Evolutionary conservation across 768 basidiomycete genomes (phyloP).

Genomic region (Coprinopsis sp.): DNA sequence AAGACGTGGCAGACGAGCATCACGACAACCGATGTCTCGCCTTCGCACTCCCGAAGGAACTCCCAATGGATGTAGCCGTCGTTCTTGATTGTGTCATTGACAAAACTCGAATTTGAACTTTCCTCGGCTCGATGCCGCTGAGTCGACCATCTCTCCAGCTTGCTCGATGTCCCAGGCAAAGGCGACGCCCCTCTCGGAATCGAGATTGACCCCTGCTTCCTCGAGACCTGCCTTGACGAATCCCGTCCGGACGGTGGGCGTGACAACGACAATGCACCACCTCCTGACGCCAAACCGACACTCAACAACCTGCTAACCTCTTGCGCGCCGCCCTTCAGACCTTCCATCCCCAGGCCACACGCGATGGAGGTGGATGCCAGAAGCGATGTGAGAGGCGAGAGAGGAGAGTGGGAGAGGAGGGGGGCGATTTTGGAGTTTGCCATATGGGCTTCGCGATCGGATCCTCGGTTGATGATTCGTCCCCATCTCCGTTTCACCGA

Average conservation of each 20-base stretch:
- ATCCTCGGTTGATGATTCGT: slow-evolving; percentile 65
- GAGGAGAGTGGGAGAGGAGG: slow-evolving; percentile 4
- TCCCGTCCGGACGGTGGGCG: slow-evolving; percentile 1
- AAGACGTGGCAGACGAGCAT: slow-evolving; percentile 4
- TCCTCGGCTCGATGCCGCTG: background rate
- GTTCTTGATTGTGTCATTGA: slow-evolving; percentile 3
- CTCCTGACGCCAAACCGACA: slow-evolving; percentile 29
- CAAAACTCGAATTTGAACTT: background rate
- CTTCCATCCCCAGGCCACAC: slow-evolving; percentile 44
- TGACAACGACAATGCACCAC: background rate
- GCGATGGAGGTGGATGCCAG: slow-evolving; percentile 17
- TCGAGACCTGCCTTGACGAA: too few species aligned
- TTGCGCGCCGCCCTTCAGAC: slow-evolving; percentile 62
- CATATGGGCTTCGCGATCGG: slow-evolving; percentile 31
- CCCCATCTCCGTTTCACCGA: slow-evolving; percentile 83
- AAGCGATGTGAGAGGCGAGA: slow-evolving; percentile 1
- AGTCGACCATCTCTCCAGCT: too few species aligned
- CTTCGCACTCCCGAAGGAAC: too few species aligned
- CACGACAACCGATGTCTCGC: background rate
- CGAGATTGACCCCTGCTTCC: too few species aligned
- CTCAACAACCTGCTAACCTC: slow-evolving; percentile 54
- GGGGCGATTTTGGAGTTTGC: slow-evolving; percentile 10
- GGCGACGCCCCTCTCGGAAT: background rate
- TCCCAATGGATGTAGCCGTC: background rate
- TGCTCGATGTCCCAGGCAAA: background rate